Evolutionary conservation across 1,139 yeast species (phyloP).

Genomic region (Magnusiomyces suaveolens): DNA sequence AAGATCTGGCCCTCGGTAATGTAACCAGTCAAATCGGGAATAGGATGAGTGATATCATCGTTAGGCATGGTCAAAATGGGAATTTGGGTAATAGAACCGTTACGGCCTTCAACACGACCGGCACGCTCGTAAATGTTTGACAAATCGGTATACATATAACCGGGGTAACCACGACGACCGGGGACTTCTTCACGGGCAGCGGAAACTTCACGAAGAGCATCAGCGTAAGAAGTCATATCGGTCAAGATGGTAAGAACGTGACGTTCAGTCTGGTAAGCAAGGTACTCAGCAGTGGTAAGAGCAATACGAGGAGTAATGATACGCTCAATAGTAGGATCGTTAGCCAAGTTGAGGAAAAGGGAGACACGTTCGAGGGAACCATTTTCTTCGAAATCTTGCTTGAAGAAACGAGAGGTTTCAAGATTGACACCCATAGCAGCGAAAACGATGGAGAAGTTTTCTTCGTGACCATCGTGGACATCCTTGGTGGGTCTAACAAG

Average conservation of each 20-base stretch:
- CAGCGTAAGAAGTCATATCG: constrained; percentile 99
- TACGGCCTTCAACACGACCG: constrained; percentile 99
- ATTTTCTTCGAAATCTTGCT: constrained; percentile 98
- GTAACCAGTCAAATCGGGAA: constrained; percentile 99
- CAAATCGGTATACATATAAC: constrained; percentile 99
- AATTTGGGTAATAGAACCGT: constrained; percentile 97
- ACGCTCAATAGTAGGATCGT: constrained; percentile 99
- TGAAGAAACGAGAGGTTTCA: constrained; percentile 88
- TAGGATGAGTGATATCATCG: constrained; percentile 98
- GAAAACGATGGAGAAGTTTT: constrained; percentile 94
- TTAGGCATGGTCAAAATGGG: constrained; percentile 99
- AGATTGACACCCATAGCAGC: constrained; percentile 97
- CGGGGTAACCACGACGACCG: constrained; percentile 99
- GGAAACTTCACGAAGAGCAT: constrained; percentile 97
- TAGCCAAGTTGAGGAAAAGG: constrained; percentile 90
- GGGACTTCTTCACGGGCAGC: constrained; percentile 99
- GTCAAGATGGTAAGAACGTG: constrained; percentile 96
- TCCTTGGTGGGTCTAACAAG: constrained; percentile 98
- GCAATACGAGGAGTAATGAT: constrained; percentile 98
- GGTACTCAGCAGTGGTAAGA: constrained; percentile 95
- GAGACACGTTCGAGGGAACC: constrained; percentile 98
- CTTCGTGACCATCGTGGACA: constrained; percentile 99
- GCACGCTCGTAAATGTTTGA: constrained; percentile 98
- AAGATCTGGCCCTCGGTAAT: constrained; percentile 98
- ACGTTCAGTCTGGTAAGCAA: constrained; percentile 98